These are phyloP conservation scores for Lichtheimia ornata DNA, from an alignment of 371 early-diverging fungal species.

Conservation along the genomic window DNA sequence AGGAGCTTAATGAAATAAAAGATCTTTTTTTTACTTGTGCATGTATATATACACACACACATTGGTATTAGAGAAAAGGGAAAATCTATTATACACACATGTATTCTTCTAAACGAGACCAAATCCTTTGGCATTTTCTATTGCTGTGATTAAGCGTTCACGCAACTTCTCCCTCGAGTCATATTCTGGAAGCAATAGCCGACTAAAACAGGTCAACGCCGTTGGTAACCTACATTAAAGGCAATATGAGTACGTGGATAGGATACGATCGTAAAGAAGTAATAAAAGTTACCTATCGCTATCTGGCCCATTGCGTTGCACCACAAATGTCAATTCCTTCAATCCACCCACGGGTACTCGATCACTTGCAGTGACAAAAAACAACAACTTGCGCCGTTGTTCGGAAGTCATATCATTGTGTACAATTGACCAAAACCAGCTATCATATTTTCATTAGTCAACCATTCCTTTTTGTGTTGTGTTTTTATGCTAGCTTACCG, in stretches of 20 bases:
- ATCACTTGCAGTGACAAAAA: slow-evolving; percentile 97
- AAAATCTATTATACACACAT: neutral
- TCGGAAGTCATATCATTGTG: slow-evolving; percentile 65
- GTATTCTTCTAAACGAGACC: slow-evolving; percentile 74
- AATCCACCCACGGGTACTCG: slow-evolving; percentile 91
- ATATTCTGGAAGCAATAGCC: slow-evolving; percentile 95
- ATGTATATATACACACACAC: neutral
- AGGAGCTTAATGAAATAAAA: slow-evolving; percentile 24
- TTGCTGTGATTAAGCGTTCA: slow-evolving; percentile 89
- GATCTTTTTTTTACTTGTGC: too few species aligned
- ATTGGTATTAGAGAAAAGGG: neutral
- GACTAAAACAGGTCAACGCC: slow-evolving; percentile 93
- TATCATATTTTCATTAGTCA: slow-evolving; percentile 5
- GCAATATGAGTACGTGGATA: too few species aligned
- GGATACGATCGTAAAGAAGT: too few species aligned
- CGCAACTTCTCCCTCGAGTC: slow-evolving; percentile 76
- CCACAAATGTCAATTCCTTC: slow-evolving; percentile 77
- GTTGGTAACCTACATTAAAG: slow-evolving; percentile 65
- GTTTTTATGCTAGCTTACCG: slow-evolving; percentile 23
- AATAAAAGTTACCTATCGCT: slow-evolving; percentile 61
- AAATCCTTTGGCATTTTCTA: slow-evolving; percentile 97
- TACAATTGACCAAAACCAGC: slow-evolving; percentile 91
- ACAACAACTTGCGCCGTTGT: slow-evolving; percentile 79
- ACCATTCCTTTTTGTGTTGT: slow-evolving; percentile 1
- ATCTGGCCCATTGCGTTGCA: slow-evolving; percentile 94